phyloP scores from a whole-genome alignment of 805 yeast genomes.

The Phaffomyces thermotolerans region DNA sequence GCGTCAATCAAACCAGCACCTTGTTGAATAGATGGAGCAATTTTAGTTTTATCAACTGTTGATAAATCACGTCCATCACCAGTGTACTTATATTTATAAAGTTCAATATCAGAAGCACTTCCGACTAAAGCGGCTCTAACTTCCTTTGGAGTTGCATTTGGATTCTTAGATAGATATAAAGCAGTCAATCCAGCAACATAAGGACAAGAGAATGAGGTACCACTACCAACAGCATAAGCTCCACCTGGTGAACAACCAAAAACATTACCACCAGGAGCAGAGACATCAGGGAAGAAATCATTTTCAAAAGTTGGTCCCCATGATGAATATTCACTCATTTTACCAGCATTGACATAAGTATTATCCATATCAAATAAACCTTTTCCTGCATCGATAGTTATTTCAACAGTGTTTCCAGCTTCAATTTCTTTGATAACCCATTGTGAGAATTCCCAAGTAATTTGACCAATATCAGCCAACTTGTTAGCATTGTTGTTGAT shows the following conservation, averaged over 20 bases:
- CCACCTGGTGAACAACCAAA: slow-evolving; percentile 7
- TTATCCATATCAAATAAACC: slow-evolving; percentile 1
- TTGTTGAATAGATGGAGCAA: slow-evolving; percentile 11
- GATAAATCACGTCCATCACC: slow-evolving; percentile 4
- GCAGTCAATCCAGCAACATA: slow-evolving; percentile 15
- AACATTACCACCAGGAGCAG: slow-evolving; percentile 13
- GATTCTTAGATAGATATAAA: slow-evolving; percentile 3
- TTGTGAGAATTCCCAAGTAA: slow-evolving; percentile 7
- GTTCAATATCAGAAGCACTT: slow-evolving; percentile 2
- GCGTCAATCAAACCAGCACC: slow-evolving; percentile 16
- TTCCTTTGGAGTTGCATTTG: slow-evolving; percentile 5
- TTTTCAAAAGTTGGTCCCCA: slow-evolving; percentile 14
- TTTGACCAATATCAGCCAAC: slow-evolving; percentile 3
- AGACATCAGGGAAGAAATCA: slow-evolving; percentile 7
- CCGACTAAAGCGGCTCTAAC: slow-evolving; percentile 5
- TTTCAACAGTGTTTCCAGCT: slow-evolving; percentile 5
- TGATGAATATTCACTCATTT: slow-evolving; percentile 8
- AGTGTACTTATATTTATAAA: neutral
- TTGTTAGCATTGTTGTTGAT: neutral
- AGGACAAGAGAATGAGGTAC: slow-evolving; percentile 13
- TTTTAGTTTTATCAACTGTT: neutral
- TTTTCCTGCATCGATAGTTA: neutral
- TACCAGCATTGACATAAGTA: slow-evolving; percentile 7
- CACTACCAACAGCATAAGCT: slow-evolving; percentile 6
- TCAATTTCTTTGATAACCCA: slow-evolving; percentile 6